Evolutionary conservation across 176 grass and related monocot genomes (phyloP).

Genomic region (Thinopyrum elongatum): DNA sequence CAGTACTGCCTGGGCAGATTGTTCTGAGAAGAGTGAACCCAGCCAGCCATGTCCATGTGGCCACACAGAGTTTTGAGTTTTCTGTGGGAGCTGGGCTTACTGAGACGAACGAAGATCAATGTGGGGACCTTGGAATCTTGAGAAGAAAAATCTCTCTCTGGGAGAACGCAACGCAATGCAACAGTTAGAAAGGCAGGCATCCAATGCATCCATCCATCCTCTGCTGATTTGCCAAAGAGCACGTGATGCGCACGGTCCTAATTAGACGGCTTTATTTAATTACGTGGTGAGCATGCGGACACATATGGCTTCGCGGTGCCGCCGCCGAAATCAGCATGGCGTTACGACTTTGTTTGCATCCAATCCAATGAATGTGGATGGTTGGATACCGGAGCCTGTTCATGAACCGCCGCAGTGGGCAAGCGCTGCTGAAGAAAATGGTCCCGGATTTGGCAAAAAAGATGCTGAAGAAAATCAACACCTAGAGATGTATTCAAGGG

Average conservation of each 20-base stretch:
- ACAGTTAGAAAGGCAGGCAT: neutral
- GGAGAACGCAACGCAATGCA: neutral
- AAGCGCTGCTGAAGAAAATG: neutral
- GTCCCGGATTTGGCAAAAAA: neutral
- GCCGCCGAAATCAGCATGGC: neutral
- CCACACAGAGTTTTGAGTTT: neutral
- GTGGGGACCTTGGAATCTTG: neutral
- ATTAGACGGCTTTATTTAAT: neutral
- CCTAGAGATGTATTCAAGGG: neutral
- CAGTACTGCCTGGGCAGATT: neutral
- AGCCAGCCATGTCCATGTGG: neutral
- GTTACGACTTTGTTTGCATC: neutral
- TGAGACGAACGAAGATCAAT: neutral
- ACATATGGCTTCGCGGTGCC: neutral
- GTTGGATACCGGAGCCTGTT: neutral
- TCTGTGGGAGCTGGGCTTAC: neutral
- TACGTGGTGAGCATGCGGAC: neutral
- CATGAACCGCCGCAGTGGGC: neutral
- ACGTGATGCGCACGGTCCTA: neutral
- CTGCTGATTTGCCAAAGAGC: neutral
- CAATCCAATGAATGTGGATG: conserved; percentile 6
- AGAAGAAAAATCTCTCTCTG: neutral
- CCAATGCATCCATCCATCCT: neutral
- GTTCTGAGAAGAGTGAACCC: neutral
- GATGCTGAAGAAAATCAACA: neutral